phyloP scores from a whole-genome alignment of 257 asterid species.

The Rubia yunnanensis region DNA sequence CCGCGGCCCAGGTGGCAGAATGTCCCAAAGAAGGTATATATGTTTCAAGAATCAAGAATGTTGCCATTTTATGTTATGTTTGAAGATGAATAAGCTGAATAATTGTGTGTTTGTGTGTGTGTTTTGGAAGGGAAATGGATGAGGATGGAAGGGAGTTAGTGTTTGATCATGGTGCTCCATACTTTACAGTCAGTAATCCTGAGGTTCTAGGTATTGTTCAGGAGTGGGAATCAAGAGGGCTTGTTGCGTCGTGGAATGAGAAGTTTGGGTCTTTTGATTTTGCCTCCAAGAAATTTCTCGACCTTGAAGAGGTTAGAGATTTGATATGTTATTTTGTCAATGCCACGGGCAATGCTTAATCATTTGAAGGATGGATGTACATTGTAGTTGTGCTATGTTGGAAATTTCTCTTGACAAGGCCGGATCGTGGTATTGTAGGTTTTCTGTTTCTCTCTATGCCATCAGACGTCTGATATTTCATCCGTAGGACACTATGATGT shows the following conservation, averaged over 20 bases:
- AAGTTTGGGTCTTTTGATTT: slow-evolving; percentile 76
- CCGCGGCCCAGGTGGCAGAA: slow-evolving; percentile 94
- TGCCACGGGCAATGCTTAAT: neutral
- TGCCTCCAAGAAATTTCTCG: slow-evolving; percentile 40
- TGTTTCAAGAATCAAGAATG: neutral
- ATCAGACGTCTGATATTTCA: too few species aligned
- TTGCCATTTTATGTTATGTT: neutral
- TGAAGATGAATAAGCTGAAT: neutral
- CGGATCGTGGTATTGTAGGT: too few species aligned
- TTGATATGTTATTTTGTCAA: neutral
- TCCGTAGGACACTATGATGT: too few species aligned
- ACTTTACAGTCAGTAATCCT: slow-evolving; percentile 43
- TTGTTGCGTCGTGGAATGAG: slow-evolving; percentile 74
- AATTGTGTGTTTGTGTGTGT: neutral
- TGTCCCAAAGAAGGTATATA: slow-evolving; percentile 75
- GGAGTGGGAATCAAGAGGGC: slow-evolving; percentile 75
- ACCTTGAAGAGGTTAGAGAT: slow-evolving; percentile 41
- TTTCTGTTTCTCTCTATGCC: neutral
- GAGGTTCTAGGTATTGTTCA: slow-evolving; percentile 56
- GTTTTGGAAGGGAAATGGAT: slow-evolving; percentile 38
- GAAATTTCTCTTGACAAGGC: too few species aligned
- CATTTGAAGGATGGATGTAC: too few species aligned
- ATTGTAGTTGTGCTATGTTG: too few species aligned
- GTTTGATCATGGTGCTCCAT: slow-evolving; percentile 88
- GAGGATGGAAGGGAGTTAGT: slow-evolving; percentile 76